A percentile compares a stretch with the other conserved stretches of the same genome.
These are phyloP conservation scores for Seiridium cupressi DNA, from an alignment of 2,329 filamentous ascomycete species.

Conservation along the genomic window DNA sequence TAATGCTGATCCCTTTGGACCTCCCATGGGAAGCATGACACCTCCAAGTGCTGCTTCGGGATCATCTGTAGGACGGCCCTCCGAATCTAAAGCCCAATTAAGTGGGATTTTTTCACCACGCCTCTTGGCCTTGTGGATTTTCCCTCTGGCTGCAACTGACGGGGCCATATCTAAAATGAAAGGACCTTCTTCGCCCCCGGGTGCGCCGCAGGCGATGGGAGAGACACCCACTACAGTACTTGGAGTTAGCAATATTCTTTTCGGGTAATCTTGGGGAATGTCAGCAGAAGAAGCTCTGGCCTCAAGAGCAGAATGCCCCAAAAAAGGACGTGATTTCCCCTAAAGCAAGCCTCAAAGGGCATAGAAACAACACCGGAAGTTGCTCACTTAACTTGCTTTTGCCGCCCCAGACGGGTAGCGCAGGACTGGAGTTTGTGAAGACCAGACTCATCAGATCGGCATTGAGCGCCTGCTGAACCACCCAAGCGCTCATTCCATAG, in stretches of 20 bases:
- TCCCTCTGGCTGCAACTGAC: slow-evolving; percentile 66
- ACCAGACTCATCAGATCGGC: slow-evolving; percentile 68
- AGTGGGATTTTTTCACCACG: slow-evolving; percentile 67
- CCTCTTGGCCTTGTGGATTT: slow-evolving; percentile 67
- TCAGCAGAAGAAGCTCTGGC: too few species aligned
- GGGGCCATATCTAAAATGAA: slow-evolving; percentile 80
- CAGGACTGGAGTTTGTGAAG: slow-evolving; percentile 71
- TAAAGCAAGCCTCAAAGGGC: too few species aligned
- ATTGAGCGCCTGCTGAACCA: slow-evolving; percentile 75
- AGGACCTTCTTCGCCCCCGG: slow-evolving; percentile 50
- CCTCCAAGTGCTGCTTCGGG: slow-evolving; percentile 69
- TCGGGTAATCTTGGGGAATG: too few species aligned
- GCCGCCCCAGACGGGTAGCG: slow-evolving; percentile 70
- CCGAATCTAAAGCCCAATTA: slow-evolving; percentile 73
- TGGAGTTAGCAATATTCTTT: too few species aligned
- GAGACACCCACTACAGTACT: slow-evolving; percentile 58
- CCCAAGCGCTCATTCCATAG: slow-evolving; percentile 80
- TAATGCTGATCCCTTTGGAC: slow-evolving; percentile 75
- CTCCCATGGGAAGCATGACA: slow-evolving; percentile 84
- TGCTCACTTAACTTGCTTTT: slow-evolving; percentile 52
- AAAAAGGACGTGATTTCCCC: too few species aligned
- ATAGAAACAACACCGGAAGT: too few species aligned
- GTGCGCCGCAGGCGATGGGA: slow-evolving; percentile 74
- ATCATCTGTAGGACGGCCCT: slow-evolving; percentile 70
- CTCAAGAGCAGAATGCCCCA: too few species aligned